These are phyloP conservation scores for Cylindrodendrum hubeiense DNA, from an alignment of 2,329 filamentous ascomycete genomes.

Conservation along the genomic window DNA sequence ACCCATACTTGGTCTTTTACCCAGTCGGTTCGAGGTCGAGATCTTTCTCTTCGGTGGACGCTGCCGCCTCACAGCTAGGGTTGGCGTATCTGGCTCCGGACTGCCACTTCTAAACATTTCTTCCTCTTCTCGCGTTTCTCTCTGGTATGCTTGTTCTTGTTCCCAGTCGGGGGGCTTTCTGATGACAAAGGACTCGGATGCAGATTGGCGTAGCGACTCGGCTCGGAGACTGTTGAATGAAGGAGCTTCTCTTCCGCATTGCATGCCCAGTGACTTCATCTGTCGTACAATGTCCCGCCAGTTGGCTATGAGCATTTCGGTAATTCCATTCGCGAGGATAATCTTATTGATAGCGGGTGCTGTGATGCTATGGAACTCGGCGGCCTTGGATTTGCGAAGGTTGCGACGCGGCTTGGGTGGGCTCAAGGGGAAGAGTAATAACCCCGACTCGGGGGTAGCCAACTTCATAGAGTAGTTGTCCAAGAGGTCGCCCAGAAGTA, in stretches of 20 bases:
- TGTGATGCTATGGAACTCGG: constrained; percentile 18
- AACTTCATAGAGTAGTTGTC: constrained; percentile 63
- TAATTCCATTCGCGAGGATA: constrained; percentile 67
- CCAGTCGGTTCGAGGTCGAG: constrained; percentile 37
- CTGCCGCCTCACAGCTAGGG: constrained; percentile 38
- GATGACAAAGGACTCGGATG: constrained; percentile 55
- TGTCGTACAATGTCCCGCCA: constrained; percentile 75
- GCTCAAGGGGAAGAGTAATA: constrained; percentile 57
- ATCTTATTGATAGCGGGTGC: constrained; percentile 65
- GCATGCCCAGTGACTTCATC: constrained; percentile 61
- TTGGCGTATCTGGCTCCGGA: constrained; percentile 53
- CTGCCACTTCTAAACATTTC: constrained; percentile 39
- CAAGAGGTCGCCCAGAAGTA: constrained; percentile 70
- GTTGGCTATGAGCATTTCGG: constrained; percentile 74
- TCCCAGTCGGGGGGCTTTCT: constrained; percentile 53
- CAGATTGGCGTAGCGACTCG: constrained; percentile 51
- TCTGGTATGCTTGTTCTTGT: constrained; percentile 33
- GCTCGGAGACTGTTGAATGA: constrained; percentile 25
- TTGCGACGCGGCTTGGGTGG: constrained; percentile 54
- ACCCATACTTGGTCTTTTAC: constrained; percentile 37
- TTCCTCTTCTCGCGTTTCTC: constrained; percentile 20
- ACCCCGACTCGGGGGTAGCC: constrained; percentile 55
- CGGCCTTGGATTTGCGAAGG: constrained; percentile 36
- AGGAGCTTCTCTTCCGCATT: constrained; percentile 39
- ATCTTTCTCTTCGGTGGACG: constrained; percentile 38